Conservation (phyloP, 2,329 filamentous ascomycete genomes). For the Pseudocercospora vitis region DNA sequence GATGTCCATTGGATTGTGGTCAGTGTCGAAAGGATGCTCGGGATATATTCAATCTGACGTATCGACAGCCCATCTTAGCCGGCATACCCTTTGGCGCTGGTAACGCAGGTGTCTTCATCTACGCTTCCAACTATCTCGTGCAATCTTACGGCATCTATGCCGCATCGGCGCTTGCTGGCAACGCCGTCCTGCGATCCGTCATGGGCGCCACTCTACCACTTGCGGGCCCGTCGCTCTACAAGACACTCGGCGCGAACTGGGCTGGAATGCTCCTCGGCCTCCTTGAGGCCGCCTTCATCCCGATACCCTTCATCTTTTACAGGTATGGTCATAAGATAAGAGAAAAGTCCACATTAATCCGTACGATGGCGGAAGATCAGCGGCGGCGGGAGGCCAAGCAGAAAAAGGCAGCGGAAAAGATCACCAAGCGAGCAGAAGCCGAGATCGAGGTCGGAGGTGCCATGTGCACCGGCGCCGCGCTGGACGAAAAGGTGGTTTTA, state of each 20-base stretch:
- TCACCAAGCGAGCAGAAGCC: slow-evolving; percentile 27
- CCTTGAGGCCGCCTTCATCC: slow-evolving; percentile 71
- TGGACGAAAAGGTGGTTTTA: slow-evolving; percentile 33
- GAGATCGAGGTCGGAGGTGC: slow-evolving; percentile 39
- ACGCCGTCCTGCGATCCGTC: slow-evolving; percentile 69
- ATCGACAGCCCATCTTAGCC: slow-evolving; percentile 64
- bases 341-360: slow-evolving; percentile 56
- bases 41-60: background rate
- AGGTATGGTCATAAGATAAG: slow-evolving; percentile 55
- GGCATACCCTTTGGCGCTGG: slow-evolving; percentile 78
- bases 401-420: slow-evolving; percentile 36
- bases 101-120: slow-evolving; percentile 78
- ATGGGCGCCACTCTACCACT: slow-evolving; percentile 78
- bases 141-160: slow-evolving; percentile 79
- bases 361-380: slow-evolving; percentile 50
- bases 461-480: slow-evolving; percentile 43
- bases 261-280: slow-evolving; percentile 73
- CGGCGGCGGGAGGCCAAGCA: slow-evolving; percentile 48
- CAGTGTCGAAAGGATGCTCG: background rate
- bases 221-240: slow-evolving; percentile 72
- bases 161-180: slow-evolving; percentile 76
- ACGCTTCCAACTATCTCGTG: slow-evolving; percentile 76
- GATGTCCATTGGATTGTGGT: slow-evolving; percentile 73
- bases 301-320: slow-evolving; percentile 52
- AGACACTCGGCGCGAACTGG: slow-evolving; percentile 70